Evolutionary conservation across 2,329 filamentous ascomycete species (phyloP).

Genomic region (Xylaria sp.): DNA sequence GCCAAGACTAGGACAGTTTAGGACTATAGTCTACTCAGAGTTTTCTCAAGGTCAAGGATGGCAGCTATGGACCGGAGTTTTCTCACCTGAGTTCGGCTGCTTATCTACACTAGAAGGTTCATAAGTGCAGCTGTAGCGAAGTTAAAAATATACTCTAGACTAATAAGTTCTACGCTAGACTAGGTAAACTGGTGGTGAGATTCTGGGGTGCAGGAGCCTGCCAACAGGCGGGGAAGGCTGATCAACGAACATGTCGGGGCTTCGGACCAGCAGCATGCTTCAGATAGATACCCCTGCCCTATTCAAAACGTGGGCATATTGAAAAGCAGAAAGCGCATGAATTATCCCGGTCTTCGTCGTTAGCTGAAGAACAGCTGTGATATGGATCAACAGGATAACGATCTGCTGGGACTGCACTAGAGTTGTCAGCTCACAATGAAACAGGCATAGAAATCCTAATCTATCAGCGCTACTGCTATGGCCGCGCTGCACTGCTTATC

Average conservation of each 20-base stretch:
- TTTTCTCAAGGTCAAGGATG: neutral
- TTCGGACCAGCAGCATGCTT: slow-evolving; percentile 12
- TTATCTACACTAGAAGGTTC: slow-evolving; percentile 16
- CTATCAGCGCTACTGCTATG: neutral
- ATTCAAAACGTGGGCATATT: neutral
- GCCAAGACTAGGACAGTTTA: neutral
- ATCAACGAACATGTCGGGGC: slow-evolving; percentile 17
- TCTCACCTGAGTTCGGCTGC: neutral
- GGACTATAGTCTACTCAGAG: neutral
- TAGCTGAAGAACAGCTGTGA: neutral
- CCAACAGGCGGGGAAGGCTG: slow-evolving; percentile 12
- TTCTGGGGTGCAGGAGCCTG: slow-evolving; percentile 29
- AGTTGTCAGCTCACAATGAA: slow-evolving; percentile 1
- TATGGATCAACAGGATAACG: neutral
- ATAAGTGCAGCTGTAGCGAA: neutral
- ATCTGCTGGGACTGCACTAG: neutral
- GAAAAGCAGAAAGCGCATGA: neutral
- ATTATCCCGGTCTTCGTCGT: neutral
- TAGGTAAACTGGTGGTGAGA: slow-evolving; percentile 9
- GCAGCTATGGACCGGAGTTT: neutral
- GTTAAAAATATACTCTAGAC: slow-evolving; percentile 15
- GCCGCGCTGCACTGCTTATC: neutral
- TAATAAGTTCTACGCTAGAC: neutral
- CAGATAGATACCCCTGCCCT: neutral
- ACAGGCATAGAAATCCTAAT: neutral